Percentiles rank a stretch among this genome's conserved stretches.
These are phyloP conservation scores for Aeminium ludgeri DNA, from an alignment of 495 filamentous ascomycete species.

Conservation along the genomic window DNA sequence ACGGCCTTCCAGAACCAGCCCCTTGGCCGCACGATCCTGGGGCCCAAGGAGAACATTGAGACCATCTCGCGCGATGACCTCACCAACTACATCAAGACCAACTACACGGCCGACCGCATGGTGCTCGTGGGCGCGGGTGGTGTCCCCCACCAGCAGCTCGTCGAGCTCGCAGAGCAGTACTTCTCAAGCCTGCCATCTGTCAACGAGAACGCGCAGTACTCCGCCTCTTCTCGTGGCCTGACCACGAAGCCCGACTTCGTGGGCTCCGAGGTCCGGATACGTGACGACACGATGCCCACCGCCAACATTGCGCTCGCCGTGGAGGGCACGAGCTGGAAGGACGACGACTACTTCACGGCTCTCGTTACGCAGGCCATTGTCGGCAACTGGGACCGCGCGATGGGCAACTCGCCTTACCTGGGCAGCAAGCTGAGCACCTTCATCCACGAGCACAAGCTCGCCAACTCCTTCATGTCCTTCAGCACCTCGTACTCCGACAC, in stretches of 20 bases:
- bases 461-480: conserved; percentile 99
- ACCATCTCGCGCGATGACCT: conserved; percentile 85
- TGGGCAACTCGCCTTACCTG: conserved; percentile 90
- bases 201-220: conserved; percentile 51
- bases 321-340: conserved; percentile 98
- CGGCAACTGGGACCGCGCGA: conserved; percentile 97
- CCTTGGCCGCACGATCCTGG: conserved; percentile 92
- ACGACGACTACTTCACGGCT: conserved; percentile 96
- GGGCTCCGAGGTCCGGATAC: conserved; percentile 83
- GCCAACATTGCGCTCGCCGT: conserved; percentile 98
- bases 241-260: conserved; percentile 92
- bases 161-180: conserved; percentile 91
- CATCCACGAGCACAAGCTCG: conserved; percentile 80
- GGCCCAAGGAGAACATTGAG: conserved; percentile 94
- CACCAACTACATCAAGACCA: conserved; percentile 89
- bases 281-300: conserved; percentile 88
- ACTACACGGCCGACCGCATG: conserved; percentile 99
- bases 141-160: conserved; percentile 81
- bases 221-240: conserved; percentile 38
- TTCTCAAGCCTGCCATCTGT: conserved; percentile 61
- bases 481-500: conserved; percentile 98
- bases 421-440: conserved; percentile 94
- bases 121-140: conserved; percentile 92
- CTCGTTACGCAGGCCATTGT: conserved; percentile 96
- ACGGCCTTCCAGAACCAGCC: conserved; percentile 94